Evolutionary conservation across 148 eudicot genomes (phyloP).

Genomic region (Arctostaphylos glauca): DNA sequence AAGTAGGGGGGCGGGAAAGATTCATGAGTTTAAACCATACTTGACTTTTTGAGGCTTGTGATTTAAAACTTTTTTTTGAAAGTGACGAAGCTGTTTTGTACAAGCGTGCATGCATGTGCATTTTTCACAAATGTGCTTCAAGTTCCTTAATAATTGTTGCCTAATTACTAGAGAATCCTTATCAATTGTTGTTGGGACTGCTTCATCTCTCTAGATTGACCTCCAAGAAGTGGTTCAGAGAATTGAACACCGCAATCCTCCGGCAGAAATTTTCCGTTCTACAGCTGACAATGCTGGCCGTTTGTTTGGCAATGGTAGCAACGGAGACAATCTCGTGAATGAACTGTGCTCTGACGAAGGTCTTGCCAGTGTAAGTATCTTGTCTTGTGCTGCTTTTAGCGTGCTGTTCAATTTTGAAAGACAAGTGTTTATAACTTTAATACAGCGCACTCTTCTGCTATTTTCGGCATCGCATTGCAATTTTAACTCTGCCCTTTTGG

Average conservation of each 20-base stretch:
- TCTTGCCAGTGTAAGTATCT: conserved; percentile 31
- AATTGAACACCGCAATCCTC: conserved; percentile 34
- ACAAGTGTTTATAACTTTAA: background rate
- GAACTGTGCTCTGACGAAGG: conserved; percentile 33
- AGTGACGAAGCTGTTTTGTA: background rate
- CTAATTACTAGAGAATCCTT: background rate
- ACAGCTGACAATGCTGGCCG: conserved; percentile 28
- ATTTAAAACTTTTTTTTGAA: background rate
- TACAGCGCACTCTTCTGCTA: background rate
- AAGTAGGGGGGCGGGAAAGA: too few relatives aligned
- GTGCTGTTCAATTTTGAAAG: too few relatives aligned
- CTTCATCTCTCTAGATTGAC: conserved; percentile 26
- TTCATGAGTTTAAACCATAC: too few relatives aligned
- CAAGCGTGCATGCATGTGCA: too few relatives aligned
- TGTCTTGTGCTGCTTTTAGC: background rate
- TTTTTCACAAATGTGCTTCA: background rate
- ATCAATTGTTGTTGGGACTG: conserved; percentile 9
- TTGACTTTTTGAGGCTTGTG: too few relatives aligned
- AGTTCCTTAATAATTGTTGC: background rate
- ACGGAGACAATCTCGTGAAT: conserved; percentile 24
- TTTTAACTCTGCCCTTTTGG: background rate
- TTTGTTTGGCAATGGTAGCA: conserved; percentile 13
- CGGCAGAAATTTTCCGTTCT: conserved; percentile 34
- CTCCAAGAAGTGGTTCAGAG: conserved; percentile 34
- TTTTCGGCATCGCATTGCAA: background rate